phyloP scores from a whole-genome alignment of 352 stramenopile genomes.

The Pythium biforme region DNA sequence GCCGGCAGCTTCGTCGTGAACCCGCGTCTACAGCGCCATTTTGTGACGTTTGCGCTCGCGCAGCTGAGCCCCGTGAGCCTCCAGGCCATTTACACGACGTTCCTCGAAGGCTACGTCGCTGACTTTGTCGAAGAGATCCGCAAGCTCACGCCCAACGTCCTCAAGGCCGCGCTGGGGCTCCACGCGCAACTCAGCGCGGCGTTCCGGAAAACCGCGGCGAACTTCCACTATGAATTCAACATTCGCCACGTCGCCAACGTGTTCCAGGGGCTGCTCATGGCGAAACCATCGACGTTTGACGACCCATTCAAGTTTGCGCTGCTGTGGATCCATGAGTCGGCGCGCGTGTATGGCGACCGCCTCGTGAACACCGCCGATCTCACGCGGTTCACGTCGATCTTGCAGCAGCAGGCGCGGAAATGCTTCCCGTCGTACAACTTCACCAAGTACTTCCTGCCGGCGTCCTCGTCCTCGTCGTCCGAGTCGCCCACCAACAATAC shows the following conservation, averaged over 20 bases:
- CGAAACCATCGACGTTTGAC: constrained; percentile 79
- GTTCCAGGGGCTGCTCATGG: constrained; percentile 93
- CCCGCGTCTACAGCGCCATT: constrained; percentile 93
- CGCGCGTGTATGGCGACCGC: constrained; percentile 94
- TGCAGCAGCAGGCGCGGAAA: constrained; percentile 91
- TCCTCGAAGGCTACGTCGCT: constrained; percentile 92
- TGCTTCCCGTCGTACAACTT: constrained; percentile 92
- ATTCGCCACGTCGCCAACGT: constrained; percentile 94
- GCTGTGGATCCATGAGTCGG: constrained; percentile 96
- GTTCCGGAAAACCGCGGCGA: constrained; percentile 92
- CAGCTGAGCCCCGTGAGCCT: constrained; percentile 86
- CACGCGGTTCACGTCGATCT: constrained; percentile 83
- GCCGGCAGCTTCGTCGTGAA: constrained; percentile 93
- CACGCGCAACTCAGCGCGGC: constrained; percentile 77
- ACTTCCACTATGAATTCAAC: constrained; percentile 98
- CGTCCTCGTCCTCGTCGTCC: constrained; percentile 28
- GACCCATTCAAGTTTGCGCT: constrained; percentile 90
- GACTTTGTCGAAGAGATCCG: constrained; percentile 94
- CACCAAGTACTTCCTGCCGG: constrained; percentile 84
- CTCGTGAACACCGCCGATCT: constrained; percentile 85
- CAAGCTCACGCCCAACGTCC: constrained; percentile 79
- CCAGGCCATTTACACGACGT: constrained; percentile 94
- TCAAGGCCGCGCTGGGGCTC: constrained; percentile 87
- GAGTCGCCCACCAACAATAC: constrained; percentile 23
- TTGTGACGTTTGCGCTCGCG: constrained; percentile 93